These are phyloP conservation scores for Lachnellula willkommii DNA, from an alignment of 2,329 filamentous ascomycete genomes.

Conservation along the genomic window DNA sequence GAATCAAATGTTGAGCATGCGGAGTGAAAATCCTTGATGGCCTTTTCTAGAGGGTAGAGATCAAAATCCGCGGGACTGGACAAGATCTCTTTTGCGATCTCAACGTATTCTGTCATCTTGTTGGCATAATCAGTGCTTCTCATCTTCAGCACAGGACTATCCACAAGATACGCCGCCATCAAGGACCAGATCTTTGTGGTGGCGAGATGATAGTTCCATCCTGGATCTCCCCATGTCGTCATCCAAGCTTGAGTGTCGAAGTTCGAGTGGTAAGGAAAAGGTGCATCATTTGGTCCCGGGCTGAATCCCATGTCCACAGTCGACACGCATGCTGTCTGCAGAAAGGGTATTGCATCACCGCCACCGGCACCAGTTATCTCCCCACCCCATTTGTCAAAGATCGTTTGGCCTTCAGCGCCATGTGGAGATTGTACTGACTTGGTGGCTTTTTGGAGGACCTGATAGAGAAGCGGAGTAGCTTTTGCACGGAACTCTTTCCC, in stretches of 20 bases:
- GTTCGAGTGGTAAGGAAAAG: constrained; percentile 74
- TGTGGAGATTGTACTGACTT: background rate
- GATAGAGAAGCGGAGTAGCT: background rate
- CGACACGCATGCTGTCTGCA: constrained; percentile 38
- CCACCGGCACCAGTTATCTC: constrained; percentile 28
- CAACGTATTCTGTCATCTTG: background rate
- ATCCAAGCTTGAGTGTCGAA: constrained; percentile 82
- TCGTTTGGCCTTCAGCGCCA: constrained; percentile 25
- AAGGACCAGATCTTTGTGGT: constrained; percentile 47
- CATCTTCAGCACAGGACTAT: constrained; percentile 42
- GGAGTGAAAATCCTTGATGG: background rate
- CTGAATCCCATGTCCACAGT: constrained; percentile 49
- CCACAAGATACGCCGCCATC: constrained; percentile 40
- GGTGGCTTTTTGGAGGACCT: background rate
- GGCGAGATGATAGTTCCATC: constrained; percentile 50
- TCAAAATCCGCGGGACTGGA: background rate
- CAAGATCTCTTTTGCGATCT: background rate
- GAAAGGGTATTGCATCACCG: constrained; percentile 60
- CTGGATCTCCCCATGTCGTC: constrained; percentile 64
- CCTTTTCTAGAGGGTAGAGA: background rate
- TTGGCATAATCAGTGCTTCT: constrained; percentile 24
- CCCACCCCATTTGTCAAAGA: constrained; percentile 46
- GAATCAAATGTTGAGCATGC: background rate
- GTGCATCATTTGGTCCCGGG: constrained; percentile 36
- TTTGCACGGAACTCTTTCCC: background rate